Percentiles rank a stretch among this genome's conserved stretches.
Evolutionary conservation across 208 protist species (phyloP).

Genomic region (Acanthamoeba sp.): DNA sequence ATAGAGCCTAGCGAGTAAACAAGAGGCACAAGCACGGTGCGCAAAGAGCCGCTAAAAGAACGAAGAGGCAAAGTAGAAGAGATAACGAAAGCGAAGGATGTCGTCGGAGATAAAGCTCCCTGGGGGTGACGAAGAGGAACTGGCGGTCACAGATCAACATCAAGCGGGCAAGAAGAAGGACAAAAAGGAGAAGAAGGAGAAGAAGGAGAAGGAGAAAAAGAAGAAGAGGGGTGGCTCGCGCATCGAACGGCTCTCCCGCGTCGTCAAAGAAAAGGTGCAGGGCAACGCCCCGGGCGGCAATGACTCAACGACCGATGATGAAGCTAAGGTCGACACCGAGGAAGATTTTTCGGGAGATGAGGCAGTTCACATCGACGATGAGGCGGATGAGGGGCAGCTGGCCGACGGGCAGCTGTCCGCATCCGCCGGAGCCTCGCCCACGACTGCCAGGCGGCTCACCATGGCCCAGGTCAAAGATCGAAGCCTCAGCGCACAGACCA

Average conservation of each 20-base stretch:
- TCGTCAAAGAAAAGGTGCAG: constrained; percentile 1
- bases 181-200: not conserved
- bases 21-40: no score
- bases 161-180: constrained; percentile 1
- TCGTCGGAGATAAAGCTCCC: not conserved
- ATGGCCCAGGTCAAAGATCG: constrained; percentile 42
- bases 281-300: not conserved
- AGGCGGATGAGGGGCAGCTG: not conserved
- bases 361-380: not conserved
- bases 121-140: not conserved
- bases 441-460: not conserved
- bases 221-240: constrained; percentile 15
- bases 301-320: not conserved
- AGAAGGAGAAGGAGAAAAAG: constrained; percentile 41
- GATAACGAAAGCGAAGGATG: not conserved
- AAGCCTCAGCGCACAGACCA: not conserved
- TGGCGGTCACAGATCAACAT: not conserved
- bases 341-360: not conserved
- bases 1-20: no score
- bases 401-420: not conserved
- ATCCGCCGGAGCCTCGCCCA: not conserved
- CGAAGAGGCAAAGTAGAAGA: no score
- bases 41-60: not conserved
- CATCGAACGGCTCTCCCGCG: not conserved
- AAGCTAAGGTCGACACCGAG: not conserved